These are phyloP conservation scores for Setaria italica DNA, from an alignment of 202 grass and related monocot species.

Conservation along the genomic window DNA sequence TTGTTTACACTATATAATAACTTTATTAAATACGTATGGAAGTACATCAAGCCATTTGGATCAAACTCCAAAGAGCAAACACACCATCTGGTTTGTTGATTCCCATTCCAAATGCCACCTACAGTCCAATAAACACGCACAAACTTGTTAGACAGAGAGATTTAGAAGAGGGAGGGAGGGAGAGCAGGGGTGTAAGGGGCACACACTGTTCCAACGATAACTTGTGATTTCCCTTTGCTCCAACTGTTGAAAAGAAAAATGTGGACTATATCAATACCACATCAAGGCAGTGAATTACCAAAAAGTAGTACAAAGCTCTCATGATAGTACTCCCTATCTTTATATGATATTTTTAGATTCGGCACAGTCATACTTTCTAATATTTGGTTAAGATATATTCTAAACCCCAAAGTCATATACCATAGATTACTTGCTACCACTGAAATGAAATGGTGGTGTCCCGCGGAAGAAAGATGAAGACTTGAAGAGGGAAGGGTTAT, in stretches of 20 bases:
- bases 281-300: constrained; percentile 11
- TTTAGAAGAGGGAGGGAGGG: neutral
- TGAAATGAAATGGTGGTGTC: neutral
- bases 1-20: constrained; percentile 23
- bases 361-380: neutral
- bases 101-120: constrained; percentile 99
- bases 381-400: neutral
- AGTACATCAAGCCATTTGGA: constrained; percentile 29
- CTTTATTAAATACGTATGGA: constrained; percentile 30
- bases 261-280: constrained; percentile 3
- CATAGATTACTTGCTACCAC: neutral
- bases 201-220: constrained; percentile 88
- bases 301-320: constrained; percentile 7
- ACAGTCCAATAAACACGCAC: constrained; percentile 32
- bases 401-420: neutral
- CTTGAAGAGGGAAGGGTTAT: neutral
- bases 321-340: neutral
- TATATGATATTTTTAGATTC: neutral
- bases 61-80: constrained; percentile 43
- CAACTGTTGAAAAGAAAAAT: constrained; percentile 67
- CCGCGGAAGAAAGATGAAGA: neutral
- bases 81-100: constrained; percentile 97
- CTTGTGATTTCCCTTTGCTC: constrained; percentile 91
- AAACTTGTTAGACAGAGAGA: neutral
- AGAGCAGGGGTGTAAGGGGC: neutral